A percentile compares a stretch with the other conserved stretches of the same genome.
phyloP scores from a whole-genome alignment of 2,329 filamentous ascomycete species.

The Colletotrichum sp. region DNA sequence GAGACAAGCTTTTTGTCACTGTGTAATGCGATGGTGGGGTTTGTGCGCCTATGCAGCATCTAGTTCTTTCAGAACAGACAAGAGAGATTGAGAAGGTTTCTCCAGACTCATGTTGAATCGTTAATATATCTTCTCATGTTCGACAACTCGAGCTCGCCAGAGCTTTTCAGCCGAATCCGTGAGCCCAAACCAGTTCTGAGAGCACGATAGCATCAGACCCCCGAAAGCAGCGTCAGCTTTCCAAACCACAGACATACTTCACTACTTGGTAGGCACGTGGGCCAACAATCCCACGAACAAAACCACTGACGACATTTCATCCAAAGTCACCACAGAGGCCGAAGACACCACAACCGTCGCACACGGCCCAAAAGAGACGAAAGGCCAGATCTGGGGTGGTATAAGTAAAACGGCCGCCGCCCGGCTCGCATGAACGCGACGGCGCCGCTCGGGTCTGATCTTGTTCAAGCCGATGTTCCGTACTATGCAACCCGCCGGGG shows the following conservation, averaged over 20 bases:
- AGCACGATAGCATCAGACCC: not conserved
- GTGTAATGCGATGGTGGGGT: not conserved
- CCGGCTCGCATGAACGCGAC: not conserved
- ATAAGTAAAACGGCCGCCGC: not conserved
- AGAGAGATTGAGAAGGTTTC: not conserved
- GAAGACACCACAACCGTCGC: not conserved
- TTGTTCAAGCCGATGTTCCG: not conserved
- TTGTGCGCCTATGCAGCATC: not conserved
- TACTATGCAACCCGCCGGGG: not conserved
- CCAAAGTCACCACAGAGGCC: not conserved
- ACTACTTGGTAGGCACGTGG: not conserved
- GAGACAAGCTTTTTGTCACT: not conserved
- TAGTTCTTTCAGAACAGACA: not conserved
- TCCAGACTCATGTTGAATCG: accelerated
- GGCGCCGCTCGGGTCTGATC: not conserved
- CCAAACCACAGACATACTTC: accelerated
- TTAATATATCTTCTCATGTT: accelerated
- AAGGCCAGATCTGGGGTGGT: not conserved
- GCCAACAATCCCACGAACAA: not conserved
- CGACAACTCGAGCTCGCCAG: accelerated
- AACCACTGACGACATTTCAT: not conserved
- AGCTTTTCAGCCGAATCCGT: accelerated
- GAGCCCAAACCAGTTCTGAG: not conserved
- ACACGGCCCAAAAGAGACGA: not conserved
- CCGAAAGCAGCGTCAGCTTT: not conserved